Percentiles rank a stretch among this genome's conserved stretches.
Evolutionary conservation across 1,284 basidiomycete genomes (phyloP).

Genomic region (Rhizoctonia solani): DNA sequence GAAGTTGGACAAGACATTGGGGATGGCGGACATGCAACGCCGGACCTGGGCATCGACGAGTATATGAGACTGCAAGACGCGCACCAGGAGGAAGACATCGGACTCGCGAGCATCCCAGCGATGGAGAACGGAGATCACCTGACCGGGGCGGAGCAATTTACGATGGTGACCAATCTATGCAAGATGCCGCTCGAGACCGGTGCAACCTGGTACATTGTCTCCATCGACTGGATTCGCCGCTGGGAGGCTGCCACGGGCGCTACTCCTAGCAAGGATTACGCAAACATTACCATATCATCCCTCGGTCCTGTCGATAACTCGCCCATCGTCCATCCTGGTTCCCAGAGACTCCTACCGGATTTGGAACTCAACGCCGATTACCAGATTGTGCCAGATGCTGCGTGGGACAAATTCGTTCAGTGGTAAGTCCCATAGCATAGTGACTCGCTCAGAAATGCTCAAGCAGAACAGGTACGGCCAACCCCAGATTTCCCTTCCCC

Average conservation of each 20-base stretch:
- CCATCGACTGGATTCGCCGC: slow-evolving; percentile 69
- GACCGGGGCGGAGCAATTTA: slow-evolving; percentile 53
- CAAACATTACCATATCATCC: slow-evolving; percentile 44
- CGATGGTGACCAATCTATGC: slow-evolving; percentile 55
- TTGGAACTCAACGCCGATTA: slow-evolving; percentile 64
- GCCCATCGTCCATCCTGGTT: slow-evolving; percentile 54
- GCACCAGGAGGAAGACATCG: slow-evolving; percentile 38
- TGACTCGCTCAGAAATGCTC: slow-evolving; percentile 30
- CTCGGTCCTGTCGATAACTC: slow-evolving; percentile 78
- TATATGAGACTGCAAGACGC: slow-evolving; percentile 74
- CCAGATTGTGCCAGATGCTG: slow-evolving; percentile 73
- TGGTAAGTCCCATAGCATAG: slow-evolving; percentile 57
- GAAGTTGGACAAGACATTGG: neutral
- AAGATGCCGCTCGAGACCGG: slow-evolving; percentile 59
- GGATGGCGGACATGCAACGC: slow-evolving; percentile 44
- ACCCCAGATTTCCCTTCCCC: slow-evolving; percentile 58
- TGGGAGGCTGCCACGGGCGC: slow-evolving; percentile 73
- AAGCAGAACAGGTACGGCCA: slow-evolving; percentile 66
- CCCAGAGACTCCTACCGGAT: slow-evolving; percentile 40
- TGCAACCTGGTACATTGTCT: slow-evolving; percentile 79
- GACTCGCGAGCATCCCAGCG: slow-evolving; percentile 8
- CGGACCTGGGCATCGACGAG: slow-evolving; percentile 56
- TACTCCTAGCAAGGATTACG: slow-evolving; percentile 49
- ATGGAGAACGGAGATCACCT: slow-evolving; percentile 44
- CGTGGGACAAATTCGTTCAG: slow-evolving; percentile 68